Evolutionary conservation across 2,329 filamentous ascomycete species (phyloP).

Genomic region (Furcasterigmium furcatum): DNA sequence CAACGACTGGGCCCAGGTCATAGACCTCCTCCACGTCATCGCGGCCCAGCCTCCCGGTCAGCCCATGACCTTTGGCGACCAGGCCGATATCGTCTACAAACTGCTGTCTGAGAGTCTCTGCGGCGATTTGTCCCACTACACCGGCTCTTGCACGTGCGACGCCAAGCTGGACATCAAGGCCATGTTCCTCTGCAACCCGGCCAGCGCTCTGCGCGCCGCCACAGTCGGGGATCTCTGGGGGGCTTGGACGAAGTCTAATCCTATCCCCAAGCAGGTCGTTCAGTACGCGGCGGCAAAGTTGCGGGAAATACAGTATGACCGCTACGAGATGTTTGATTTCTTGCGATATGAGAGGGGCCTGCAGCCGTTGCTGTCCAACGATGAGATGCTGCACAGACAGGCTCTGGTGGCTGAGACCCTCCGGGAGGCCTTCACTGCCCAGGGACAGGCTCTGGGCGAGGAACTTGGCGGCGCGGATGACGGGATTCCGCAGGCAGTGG

Average conservation of each 20-base stretch:
- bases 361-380: not conserved
- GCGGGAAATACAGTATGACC: not conserved
- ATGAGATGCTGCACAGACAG: not conserved
- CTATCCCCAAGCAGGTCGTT: too few relatives aligned
- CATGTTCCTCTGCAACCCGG: conserved; percentile 10
- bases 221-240: not conserved
- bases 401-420: too few relatives aligned
- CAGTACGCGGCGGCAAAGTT: not conserved
- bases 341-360: not conserved
- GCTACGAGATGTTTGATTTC: not conserved
- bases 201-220: conserved; percentile 4
- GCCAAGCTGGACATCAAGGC: conserved; percentile 4
- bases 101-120: too few relatives aligned
- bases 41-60: too few relatives aligned
- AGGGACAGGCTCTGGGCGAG: too few relatives aligned
- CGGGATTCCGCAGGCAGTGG: not conserved
- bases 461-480: too few relatives aligned
- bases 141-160: conserved; percentile 9
- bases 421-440: too few relatives aligned
- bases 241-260: not conserved
- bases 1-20: not conserved
- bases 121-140: too few relatives aligned
- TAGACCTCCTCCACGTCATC: not conserved
- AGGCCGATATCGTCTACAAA: too few relatives aligned
- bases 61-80: too few relatives aligned